Conservation (phyloP, 1,284 basidiomycete species). For the Ceratobasidium sp. region DNA sequence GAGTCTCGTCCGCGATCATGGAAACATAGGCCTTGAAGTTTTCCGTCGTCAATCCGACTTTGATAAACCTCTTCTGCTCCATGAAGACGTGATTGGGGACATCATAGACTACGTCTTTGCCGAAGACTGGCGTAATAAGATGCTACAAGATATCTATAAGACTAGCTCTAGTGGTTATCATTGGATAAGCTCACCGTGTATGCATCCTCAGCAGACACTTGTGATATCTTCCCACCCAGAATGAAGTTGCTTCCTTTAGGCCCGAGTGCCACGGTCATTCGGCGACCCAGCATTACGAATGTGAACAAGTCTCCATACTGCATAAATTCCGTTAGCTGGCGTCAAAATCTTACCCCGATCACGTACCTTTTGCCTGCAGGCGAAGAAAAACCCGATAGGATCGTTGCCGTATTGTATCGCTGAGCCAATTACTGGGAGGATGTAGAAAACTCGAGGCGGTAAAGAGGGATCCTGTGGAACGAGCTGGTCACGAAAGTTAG, state of each 20-base stretch:
- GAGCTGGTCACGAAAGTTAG: slow-evolving; percentile 57
- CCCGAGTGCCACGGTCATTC: slow-evolving; percentile 91
- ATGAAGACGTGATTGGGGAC: slow-evolving; percentile 96
- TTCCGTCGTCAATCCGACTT: slow-evolving; percentile 91
- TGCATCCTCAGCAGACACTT: slow-evolving; percentile 95
- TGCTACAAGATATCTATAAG: slow-evolving; percentile 65
- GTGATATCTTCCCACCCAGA: slow-evolving; percentile 91
- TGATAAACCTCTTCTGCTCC: slow-evolving; percentile 99
- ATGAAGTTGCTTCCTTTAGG: slow-evolving; percentile 94
- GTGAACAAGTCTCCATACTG: slow-evolving; percentile 86
- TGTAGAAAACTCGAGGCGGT: slow-evolving; percentile 84
- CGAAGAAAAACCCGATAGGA: slow-evolving; percentile 80
- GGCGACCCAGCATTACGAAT: slow-evolving; percentile 88
- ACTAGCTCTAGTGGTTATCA: neutral
- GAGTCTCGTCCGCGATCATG: slow-evolving; percentile 89
- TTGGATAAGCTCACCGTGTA: slow-evolving; percentile 76
- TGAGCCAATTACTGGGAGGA: slow-evolving; percentile 80
- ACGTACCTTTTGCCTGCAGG: slow-evolving; percentile 84
- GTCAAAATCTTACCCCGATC: slow-evolving; percentile 8
- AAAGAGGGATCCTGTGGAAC: slow-evolving; percentile 68
- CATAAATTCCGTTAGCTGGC: neutral
- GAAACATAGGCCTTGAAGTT: slow-evolving; percentile 92
- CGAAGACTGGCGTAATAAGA: slow-evolving; percentile 92
- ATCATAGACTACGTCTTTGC: slow-evolving; percentile 97
- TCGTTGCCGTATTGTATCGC: slow-evolving; percentile 83